Percentiles rank a stretch among this genome's conserved stretches.
phyloP scores from a whole-genome alignment of 1,284 basidiomycete genomes.

The Phylloporus gajari region DNA sequence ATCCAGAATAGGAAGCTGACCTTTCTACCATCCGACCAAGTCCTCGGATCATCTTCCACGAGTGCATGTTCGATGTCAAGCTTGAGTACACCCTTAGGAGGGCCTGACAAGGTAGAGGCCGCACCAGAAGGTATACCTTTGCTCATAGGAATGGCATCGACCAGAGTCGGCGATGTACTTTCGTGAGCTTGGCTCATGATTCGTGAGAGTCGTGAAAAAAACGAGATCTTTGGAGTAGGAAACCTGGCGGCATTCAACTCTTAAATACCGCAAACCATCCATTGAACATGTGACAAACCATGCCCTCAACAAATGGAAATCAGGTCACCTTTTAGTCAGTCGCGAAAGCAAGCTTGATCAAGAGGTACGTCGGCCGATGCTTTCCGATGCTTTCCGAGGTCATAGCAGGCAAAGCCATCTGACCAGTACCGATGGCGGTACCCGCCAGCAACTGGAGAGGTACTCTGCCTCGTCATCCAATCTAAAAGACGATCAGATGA shows the following conservation, averaged over 20 bases:
- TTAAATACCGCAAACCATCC: no score
- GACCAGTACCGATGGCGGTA: no score
- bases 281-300: no score
- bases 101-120: background rate
- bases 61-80: conserved; percentile 1
- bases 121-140: background rate
- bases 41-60: conserved; percentile 1
- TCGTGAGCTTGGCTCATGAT: background rate
- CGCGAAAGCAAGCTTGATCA: no score
- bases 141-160: background rate
- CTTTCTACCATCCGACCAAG: conserved; percentile 2
- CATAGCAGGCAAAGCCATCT: no score
- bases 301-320: no score
- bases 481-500: no score
- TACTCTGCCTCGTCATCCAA: no score
- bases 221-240: background rate
- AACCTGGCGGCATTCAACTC: background rate
- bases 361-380: no score
- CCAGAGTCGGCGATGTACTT: background rate
- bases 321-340: no score
- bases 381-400: no score
- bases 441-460: no score
- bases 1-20: background rate
- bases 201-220: background rate
- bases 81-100: background rate